Evolutionary conservation across 2,329 filamentous ascomycete species (phyloP), one percentile per base, ranked within the genome.

Genomic region (Aureobasidium sp.): DNA sequence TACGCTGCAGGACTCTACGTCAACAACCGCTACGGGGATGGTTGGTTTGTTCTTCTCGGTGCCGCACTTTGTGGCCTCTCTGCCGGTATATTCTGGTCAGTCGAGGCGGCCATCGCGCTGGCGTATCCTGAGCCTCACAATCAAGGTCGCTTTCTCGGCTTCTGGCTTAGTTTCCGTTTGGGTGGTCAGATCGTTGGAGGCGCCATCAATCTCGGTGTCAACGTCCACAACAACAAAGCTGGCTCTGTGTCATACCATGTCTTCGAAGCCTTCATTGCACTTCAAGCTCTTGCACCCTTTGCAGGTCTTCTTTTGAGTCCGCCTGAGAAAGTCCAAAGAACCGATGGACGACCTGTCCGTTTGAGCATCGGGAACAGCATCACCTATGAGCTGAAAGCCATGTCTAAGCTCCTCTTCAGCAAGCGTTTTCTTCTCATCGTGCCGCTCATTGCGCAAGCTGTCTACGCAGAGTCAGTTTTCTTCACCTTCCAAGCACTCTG

Each of bases 11-110:
- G 90, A 0, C 78, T 93, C 0, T 93, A 93, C 75, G 88, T 86
- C 4, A 92, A 93, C 76, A 93, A 93, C 73, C 84, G 91, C 0
- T 93, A 85, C 71, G 90, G 89, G 1, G 88, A 79, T 0, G 86
- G 90, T 69, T 94, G 91, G 91, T 84, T 93, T 13, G 85, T 90
- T 0, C 82, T 93, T 0, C 76, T 93, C 11, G 91, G 91, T 0
- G 90, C 90, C 0, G 90, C 90, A 0, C 80, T 91, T 0, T 93
- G 91, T 68, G 91, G 91, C 23, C 83, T 93, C 38, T 90, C 88
- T 0, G 91, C 91, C 0, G 91, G 91, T 0, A 82, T 93, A 0
- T 93, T 93, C 76, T 94, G 91, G 91, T 90, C 90, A 82, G 88
- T 91, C 0, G 91, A 94, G 77, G 90, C 90, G 0, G 91, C 91